A percentile compares a stretch with the other conserved stretches of the same genome.
These are phyloP conservation scores for Euphrasia arctica DNA, from an alignment of 305 asterid species.

Conservation along the genomic window DNA sequence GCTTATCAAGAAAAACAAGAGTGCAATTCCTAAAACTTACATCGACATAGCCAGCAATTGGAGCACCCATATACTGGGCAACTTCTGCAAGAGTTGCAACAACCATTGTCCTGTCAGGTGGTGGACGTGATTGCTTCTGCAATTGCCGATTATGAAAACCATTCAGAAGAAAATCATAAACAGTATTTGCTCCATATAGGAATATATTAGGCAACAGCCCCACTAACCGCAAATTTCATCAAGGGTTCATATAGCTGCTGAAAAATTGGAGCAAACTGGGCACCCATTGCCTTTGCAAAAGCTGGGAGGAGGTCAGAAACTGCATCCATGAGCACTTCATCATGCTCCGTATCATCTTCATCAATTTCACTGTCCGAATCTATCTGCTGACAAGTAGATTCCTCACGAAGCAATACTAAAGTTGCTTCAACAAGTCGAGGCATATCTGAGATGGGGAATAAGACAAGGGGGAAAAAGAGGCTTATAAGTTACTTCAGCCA, in stretches of 20 bases:
- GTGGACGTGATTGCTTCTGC: constrained; percentile 90
- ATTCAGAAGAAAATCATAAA: constrained; percentile 24
- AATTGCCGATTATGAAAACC: constrained; percentile 27
- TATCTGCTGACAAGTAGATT: constrained; percentile 77
- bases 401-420: constrained; percentile 72
- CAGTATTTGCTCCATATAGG: neutral
- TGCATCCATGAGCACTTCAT: constrained; percentile 99
- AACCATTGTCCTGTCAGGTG: constrained; percentile 96
- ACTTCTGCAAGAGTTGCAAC: constrained; percentile 99
- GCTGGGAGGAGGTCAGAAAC: constrained; percentile 99
- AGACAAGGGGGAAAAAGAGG: constrained; percentile 12
- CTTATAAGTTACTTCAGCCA: constrained; percentile 23
- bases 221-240: constrained; percentile 88
- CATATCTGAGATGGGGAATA: constrained; percentile 45
- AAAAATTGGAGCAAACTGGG: constrained; percentile 84
- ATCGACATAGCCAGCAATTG: constrained; percentile 84
- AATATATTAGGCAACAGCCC: constrained; percentile 24
- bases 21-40: constrained; percentile 40
- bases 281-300: constrained; percentile 87
- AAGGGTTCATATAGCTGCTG: constrained; percentile 77
- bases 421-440: constrained; percentile 77
- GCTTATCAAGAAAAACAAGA: neutral
- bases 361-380: constrained; percentile 83
- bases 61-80: constrained; percentile 99
- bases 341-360: constrained; percentile 88